A percentile compares a stretch with the other conserved stretches of the same genome.
phyloP scores from a whole-genome alignment of 2,329 filamentous ascomycete genomes.

The Mollisia scopiformis region DNA sequence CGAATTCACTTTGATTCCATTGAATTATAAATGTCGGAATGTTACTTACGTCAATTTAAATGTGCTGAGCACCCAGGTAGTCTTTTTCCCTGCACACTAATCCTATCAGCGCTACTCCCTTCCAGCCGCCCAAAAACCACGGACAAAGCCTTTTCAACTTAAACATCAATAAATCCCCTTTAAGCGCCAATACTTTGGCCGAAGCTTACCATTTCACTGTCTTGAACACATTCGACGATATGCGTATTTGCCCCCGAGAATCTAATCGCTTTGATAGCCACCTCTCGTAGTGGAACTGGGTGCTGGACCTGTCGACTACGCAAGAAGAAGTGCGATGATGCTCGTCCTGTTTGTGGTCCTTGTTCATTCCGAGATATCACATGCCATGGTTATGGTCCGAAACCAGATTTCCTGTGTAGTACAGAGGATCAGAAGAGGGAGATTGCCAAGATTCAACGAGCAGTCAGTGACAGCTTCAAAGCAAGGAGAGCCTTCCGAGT shows the following conservation, averaged over 20 bases:
- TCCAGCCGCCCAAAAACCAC: background rate
- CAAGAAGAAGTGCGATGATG: constrained; percentile 19
- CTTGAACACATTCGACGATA: background rate
- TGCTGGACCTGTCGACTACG: constrained; percentile 16
- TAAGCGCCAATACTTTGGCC: background rate
- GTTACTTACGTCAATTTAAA: background rate
- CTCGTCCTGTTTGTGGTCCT: constrained; percentile 3
- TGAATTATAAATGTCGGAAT: no score
- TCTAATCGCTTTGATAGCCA: background rate
- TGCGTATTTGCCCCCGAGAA: background rate
- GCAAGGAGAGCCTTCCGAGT: constrained; percentile 12
- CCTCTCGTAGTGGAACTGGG: background rate
- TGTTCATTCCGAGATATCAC: constrained; percentile 8
- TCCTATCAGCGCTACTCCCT: background rate
- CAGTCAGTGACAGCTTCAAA: constrained; percentile 12
- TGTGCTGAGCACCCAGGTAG: background rate
- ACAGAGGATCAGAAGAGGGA: constrained; percentile 11
- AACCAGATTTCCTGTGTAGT: constrained; percentile 16
- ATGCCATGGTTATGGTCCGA: constrained; percentile 11
- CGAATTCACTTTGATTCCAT: no score
- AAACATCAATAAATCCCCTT: background rate
- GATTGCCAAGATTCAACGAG: constrained; percentile 11
- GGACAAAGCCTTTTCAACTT: background rate
- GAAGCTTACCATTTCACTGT: background rate
- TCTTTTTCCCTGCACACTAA: background rate